Evolutionary conservation across 345 rosid genomes (phyloP).

Genomic region (Trapa bicornis): DNA sequence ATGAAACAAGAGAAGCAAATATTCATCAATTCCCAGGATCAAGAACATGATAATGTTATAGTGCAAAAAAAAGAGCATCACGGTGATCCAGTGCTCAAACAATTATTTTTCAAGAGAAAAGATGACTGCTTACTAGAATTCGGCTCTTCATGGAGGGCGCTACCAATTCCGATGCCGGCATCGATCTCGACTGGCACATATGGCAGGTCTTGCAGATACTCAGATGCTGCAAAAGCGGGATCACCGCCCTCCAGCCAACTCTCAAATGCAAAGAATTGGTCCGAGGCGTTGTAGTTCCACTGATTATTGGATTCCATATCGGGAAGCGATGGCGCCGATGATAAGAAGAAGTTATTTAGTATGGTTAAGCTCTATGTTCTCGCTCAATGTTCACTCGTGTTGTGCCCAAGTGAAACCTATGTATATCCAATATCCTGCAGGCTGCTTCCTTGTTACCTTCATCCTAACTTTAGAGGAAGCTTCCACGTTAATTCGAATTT

Average conservation of each 20-base stretch:
- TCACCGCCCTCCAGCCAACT: slow-evolving; percentile 42
- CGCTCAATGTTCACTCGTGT: background rate
- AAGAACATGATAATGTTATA: background rate
- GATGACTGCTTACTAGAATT: slow-evolving; percentile 7
- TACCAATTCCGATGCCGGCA: slow-evolving; percentile 8
- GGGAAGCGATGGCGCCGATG: slow-evolving; percentile 11
- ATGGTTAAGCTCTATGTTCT: background rate
- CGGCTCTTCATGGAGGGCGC: slow-evolving; percentile 16
- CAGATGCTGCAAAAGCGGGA: slow-evolving; percentile 21
- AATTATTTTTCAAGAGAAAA: background rate
- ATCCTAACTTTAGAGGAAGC: slow-evolving; percentile 8
- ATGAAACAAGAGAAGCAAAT: background rate
- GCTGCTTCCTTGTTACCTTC: slow-evolving; percentile 27
- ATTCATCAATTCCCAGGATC: background rate
- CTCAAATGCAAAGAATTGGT: slow-evolving; percentile 27
- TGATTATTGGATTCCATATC: slow-evolving; percentile 21
- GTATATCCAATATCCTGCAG: background rate
- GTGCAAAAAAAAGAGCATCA: background rate
- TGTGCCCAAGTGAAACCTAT: background rate
- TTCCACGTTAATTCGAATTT: slow-evolving; percentile 11
- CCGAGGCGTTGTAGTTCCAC: slow-evolving; percentile 41
- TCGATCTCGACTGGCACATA: slow-evolving; percentile 21
- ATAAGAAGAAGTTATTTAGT: slow-evolving; percentile 9
- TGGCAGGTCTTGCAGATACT: slow-evolving; percentile 17
- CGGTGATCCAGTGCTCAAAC: background rate